These are phyloP conservation scores for Globisporangium ultimum DNA, from an alignment of 352 stramenopile species.

Conservation along the genomic window DNA sequence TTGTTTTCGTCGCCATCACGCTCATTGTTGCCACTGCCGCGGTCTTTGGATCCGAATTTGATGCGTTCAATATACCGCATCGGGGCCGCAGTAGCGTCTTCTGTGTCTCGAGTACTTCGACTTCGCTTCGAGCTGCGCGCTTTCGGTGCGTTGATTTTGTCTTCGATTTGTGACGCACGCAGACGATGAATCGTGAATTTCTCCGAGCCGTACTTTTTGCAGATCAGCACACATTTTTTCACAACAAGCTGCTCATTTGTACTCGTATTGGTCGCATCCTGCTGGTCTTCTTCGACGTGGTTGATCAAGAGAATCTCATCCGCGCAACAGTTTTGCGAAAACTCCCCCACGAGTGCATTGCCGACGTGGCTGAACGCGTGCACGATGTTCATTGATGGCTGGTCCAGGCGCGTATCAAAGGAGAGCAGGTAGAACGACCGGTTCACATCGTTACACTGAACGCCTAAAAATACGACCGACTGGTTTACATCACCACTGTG, in stretches of 20 bases:
- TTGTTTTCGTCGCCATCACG: neutral
- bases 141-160: constrained; percentile 18
- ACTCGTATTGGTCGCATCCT: constrained; percentile 1
- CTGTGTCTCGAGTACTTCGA: constrained; percentile 15
- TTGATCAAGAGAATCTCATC: constrained; percentile 43
- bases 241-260: constrained; percentile 25
- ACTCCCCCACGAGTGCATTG: constrained; percentile 28
- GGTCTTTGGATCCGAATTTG: constrained; percentile 24
- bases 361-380: constrained; percentile 53
- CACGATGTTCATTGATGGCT: constrained; percentile 36
- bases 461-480: constrained; percentile 17
- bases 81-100: neutral
- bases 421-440: constrained; percentile 51
- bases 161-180: constrained; percentile 16
- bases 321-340: constrained; percentile 15
- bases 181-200: constrained; percentile 40
- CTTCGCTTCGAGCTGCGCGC: constrained; percentile 30
- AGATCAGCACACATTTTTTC: constrained; percentile 45
- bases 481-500: constrained; percentile 1
- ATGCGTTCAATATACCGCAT: constrained; percentile 65
- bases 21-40: constrained; percentile 13
- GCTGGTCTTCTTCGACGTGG: constrained; percentile 11
- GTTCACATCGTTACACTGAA: constrained; percentile 41
- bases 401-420: constrained; percentile 27
- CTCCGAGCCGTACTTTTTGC: constrained; percentile 23